phyloP scores from a whole-genome alignment of 768 basidiomycete genomes.

The Gautieria morchelliformis region DNA sequence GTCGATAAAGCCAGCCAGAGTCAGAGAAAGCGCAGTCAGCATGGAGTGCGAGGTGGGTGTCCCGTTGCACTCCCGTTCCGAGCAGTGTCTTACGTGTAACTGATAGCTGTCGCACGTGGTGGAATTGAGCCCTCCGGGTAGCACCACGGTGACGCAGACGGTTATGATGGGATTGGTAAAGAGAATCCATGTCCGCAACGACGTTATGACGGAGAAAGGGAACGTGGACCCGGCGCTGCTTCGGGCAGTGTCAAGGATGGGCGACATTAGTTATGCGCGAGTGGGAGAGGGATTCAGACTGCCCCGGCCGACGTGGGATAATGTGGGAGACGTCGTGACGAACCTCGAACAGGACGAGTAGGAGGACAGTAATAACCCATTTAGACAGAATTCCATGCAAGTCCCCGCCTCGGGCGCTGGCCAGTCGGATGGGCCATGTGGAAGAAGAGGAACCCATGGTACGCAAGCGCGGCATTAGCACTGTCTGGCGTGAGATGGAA shows the following conservation, averaged over 20 bases:
- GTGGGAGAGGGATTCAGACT: constrained; percentile 3
- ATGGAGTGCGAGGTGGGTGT: constrained; percentile 53
- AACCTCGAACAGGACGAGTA: not conserved
- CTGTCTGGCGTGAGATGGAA: too few relatives aligned
- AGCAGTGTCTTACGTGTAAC: constrained; percentile 3
- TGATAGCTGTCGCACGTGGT: constrained; percentile 39
- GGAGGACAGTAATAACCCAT: too few relatives aligned
- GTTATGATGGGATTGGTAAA: constrained; percentile 48
- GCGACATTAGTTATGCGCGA: constrained; percentile 29
- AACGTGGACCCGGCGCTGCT: constrained; percentile 27
- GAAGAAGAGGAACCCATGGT: too few relatives aligned
- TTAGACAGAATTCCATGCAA: too few relatives aligned
- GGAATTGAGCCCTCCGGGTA: constrained; percentile 33
- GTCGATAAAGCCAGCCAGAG: constrained; percentile 39
- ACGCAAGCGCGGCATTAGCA: too few relatives aligned
- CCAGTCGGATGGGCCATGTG: too few relatives aligned
- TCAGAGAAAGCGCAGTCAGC: constrained; percentile 47
- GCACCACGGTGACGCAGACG: constrained; percentile 29
- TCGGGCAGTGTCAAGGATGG: constrained; percentile 27
- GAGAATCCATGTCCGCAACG: constrained; percentile 40
- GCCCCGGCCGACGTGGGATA: not conserved
- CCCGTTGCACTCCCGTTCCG: not conserved
- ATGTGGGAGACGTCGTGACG: not conserved
- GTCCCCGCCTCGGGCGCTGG: too few relatives aligned
- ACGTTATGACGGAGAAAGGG: constrained; percentile 31